Percentiles rank a stretch among this genome's conserved stretches.
Evolutionary conservation across 176 grass and related monocot genomes (phyloP).

Genomic region (Triticum aestivum): IWGSC_CS_RefSeq_v2.1 NC_057811.1:404124775-404125274

Average conservation of each 20-base stretch:
- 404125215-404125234: constrained; percentile 44
- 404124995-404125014: not conserved
- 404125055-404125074: constrained; percentile 73
- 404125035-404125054: not conserved
- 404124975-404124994: not conserved
- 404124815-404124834: not conserved
- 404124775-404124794: too few species aligned
- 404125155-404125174: constrained; percentile 87
- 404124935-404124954: too few species aligned
- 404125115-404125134: constrained; percentile 54
- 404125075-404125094: constrained; percentile 86
- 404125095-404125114: constrained; percentile 58
- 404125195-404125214: constrained; percentile 78
- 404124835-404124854: not conserved
- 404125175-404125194: constrained; percentile 83
- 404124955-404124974: not conserved
- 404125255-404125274: not conserved
- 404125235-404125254: not conserved
- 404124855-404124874: too few species aligned
- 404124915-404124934: too few species aligned
- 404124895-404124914: too few species aligned
- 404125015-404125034: not conserved
- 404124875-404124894: too few species aligned
- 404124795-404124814: not conserved
- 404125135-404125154: constrained; percentile 74